These are phyloP conservation scores for Botryotinia narcissicola DNA, from an alignment of 2,329 filamentous ascomycete species.

Conservation along the genomic window DNA sequence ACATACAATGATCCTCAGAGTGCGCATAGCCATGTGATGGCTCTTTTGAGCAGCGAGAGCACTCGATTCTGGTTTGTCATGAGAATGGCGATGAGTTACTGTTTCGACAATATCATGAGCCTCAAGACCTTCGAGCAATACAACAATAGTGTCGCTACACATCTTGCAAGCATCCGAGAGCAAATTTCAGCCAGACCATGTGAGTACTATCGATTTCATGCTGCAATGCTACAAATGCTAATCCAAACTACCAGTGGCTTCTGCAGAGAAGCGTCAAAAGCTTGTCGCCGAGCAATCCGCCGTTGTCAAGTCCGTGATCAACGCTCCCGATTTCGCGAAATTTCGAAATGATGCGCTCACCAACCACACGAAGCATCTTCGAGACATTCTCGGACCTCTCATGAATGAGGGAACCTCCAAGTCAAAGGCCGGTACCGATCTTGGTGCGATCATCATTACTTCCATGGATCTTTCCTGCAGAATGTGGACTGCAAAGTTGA, in stretches of 20 bases:
- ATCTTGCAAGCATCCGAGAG: slow-evolving; percentile 29
- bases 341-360: slow-evolving; percentile 29
- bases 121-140: slow-evolving; percentile 40
- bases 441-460: slow-evolving; percentile 28
- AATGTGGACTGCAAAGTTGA: slow-evolving; percentile 44
- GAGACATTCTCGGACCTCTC: slow-evolving; percentile 47
- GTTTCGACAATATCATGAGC: slow-evolving; percentile 40
- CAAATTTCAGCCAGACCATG: slow-evolving; percentile 22
- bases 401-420: slow-evolving; percentile 41
- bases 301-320: slow-evolving; percentile 42
- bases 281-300: slow-evolving; percentile 41
- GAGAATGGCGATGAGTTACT: slow-evolving; percentile 42
- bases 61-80: slow-evolving; percentile 42
- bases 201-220: slow-evolving; percentile 33
- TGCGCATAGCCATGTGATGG: slow-evolving; percentile 38
- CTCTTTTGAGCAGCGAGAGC: slow-evolving; percentile 38
- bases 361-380: slow-evolving; percentile 35
- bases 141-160: slow-evolving; percentile 30
- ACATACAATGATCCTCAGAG: slow-evolving; percentile 36
- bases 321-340: slow-evolving; percentile 37
- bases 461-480: slow-evolving; percentile 42
- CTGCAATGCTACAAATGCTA: slow-evolving; percentile 18
- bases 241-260: slow-evolving; percentile 24
- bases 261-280: slow-evolving; percentile 35
- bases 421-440: slow-evolving; percentile 44